phyloP scores from a whole-genome alignment of 2,329 filamentous ascomycete species.

The Botrytis sinoallii region DNA sequence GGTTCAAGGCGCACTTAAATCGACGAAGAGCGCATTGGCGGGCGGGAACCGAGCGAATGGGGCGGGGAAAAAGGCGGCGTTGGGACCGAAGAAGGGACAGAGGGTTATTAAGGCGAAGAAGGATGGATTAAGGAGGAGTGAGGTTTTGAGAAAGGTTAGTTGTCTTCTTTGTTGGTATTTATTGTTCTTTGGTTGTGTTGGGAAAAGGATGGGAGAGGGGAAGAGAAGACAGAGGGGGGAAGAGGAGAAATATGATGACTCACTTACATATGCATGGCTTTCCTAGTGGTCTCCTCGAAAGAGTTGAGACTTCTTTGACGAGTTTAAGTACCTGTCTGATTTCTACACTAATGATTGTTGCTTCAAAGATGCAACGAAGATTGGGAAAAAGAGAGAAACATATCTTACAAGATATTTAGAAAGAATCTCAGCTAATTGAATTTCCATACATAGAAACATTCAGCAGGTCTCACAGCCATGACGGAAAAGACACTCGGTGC shows the following conservation, averaged over 20 bases:
- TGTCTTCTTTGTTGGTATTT: not conserved
- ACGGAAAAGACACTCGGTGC: slow-evolving; percentile 67
- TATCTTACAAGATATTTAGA: not conserved
- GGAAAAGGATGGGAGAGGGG: not conserved
- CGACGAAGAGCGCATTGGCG: slow-evolving; percentile 26
- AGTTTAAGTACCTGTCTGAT: slow-evolving; percentile 14
- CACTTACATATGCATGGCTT: slow-evolving; percentile 17
- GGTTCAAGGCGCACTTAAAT: slow-evolving; percentile 39
- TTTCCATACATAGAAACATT: slow-evolving; percentile 49
- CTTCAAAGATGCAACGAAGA: not conserved
- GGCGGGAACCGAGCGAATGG: slow-evolving; percentile 8
- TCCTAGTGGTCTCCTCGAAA: slow-evolving; percentile 10
- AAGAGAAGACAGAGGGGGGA: not conserved
- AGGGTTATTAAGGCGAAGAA: slow-evolving; percentile 67
- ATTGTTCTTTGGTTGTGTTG: not conserved
- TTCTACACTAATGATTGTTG: not conserved
- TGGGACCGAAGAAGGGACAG: slow-evolving; percentile 55
- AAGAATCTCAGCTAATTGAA: slow-evolving; percentile 14
- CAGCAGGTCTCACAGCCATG: slow-evolving; percentile 57
- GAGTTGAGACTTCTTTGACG: slow-evolving; percentile 10
- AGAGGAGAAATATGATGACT: not conserved
- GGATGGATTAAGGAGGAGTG: slow-evolving; percentile 53
- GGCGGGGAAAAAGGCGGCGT: slow-evolving; percentile 36
- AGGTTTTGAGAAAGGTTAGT: slow-evolving; percentile 59
- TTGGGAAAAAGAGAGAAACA: too few relatives aligned